Percentiles rank a stretch among this genome's conserved stretches.
Conservation (phyloP, 257 asterid species). For the Mentha longifolia region DNA sequence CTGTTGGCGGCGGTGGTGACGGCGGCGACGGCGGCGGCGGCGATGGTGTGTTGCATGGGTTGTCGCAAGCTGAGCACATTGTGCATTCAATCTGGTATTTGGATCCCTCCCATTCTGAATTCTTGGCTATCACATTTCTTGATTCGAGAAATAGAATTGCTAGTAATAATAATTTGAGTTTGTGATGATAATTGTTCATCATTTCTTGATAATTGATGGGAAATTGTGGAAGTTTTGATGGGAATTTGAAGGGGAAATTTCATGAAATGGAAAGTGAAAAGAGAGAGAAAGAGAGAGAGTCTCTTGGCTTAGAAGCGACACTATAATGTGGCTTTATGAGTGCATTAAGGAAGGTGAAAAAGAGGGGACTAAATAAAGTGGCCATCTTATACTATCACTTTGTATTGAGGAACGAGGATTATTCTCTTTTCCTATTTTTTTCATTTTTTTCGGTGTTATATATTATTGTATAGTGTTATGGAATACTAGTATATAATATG, state of each 20-base stretch:
- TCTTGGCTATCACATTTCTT: conserved; percentile 32
- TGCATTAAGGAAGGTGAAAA: conserved; percentile 40
- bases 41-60: conserved; percentile 78
- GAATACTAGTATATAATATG: too few relatives aligned
- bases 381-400: not conserved
- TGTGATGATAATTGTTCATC: conserved; percentile 33
- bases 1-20: conserved; percentile 51
- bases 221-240: conserved; percentile 1
- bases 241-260: not conserved
- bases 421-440: not conserved
- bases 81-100: conserved; percentile 87
- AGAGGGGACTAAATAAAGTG: conserved; percentile 14
- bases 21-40: conserved; percentile 71
- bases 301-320: conserved; percentile 36
- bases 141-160: conserved; percentile 32
- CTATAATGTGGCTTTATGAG: conserved; percentile 36
- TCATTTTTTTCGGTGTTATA: not conserved
- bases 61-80: conserved; percentile 94
- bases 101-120: conserved; percentile 71
- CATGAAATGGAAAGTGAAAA: conserved; percentile 17
- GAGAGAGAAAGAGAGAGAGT: conserved; percentile 15
- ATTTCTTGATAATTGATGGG: conserved; percentile 41
- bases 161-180: conserved; percentile 32
- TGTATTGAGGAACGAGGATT: not conserved
- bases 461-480: not conserved